phyloP scores from a whole-genome alignment of 2,329 filamentous ascomycete species.

The Alternaria novae-zelandiae region DNA sequence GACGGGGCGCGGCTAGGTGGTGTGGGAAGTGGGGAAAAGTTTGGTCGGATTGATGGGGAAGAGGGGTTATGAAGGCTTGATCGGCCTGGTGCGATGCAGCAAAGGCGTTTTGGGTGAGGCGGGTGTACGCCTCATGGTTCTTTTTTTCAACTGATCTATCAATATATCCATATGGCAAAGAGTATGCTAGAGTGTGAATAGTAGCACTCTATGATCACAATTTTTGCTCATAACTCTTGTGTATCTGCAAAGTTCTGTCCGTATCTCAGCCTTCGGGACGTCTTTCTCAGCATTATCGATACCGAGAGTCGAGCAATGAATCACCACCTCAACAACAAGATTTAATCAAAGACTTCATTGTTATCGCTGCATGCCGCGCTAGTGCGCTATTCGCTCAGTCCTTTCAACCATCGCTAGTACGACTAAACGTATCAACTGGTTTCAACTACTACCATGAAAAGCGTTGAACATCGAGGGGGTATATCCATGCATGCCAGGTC shows the following conservation, averaged over 20 bases:
- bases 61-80: neutral
- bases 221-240: neutral
- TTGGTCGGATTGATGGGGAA: neutral
- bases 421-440: neutral
- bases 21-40: neutral
- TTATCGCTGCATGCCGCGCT: neutral
- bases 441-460: neutral
- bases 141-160: neutral
- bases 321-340: neutral
- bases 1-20: neutral
- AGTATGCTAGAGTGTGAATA: neutral
- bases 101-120: neutral
- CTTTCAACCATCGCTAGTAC: neutral
- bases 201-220: neutral
- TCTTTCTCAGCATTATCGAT: neutral
- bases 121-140: neutral
- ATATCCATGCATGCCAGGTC: neutral
- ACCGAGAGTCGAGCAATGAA: neutral
- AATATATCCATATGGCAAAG: neutral
- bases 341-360: neutral
- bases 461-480: neutral
- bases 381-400: neutral
- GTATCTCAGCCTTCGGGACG: no score
- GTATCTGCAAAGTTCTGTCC: no score
- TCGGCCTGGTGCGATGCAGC: neutral